Evolutionary conservation across 208 protist genomes (phyloP), one percentile per base, ranked within the genome.

Genomic region (Acanthamoeba triangularis): DNA sequence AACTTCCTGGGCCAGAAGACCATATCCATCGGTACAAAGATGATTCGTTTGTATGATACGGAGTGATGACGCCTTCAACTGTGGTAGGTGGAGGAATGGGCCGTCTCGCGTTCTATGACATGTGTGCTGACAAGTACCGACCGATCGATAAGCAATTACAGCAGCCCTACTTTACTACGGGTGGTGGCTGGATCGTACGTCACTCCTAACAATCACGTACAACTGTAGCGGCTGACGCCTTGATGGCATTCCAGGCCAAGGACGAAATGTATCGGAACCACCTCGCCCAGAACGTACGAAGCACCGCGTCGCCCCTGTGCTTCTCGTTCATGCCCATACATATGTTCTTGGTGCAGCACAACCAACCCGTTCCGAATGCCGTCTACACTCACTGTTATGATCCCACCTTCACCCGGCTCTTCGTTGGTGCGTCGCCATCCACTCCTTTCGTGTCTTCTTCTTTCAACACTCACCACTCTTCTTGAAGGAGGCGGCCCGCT

Each of bases 151-250:
- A 84, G 74, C 49, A 30, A 18, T 35, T 35, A 11, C 14, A 52
- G 35, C 8, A n/a, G n/a, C 44, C 44, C 25, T 88, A 41, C n/a
- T 20, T 63, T 63, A 65, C n/a, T 20, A 1, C 65, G 4, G 80
- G 80, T 10, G 10, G 2, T 23, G 80, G 80, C 49, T 88, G 80
- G 80, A 33, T 88, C 14, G 80, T 88, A 88, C n/a, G 80, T 87
- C 16, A 13, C n/a, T n/a, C 44, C 44, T 47, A 4, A 47, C 41
- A 2, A 47, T 47, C 44, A 13, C 44, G 44, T 47, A 47, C 44
- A 10, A 47, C 41, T 47, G 41, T 47, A 1, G 3, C 44, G 8
- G 8, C 44, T 47, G 44, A 47, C 59, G 6, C 25, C 23, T 78
- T 28, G 7, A 44, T 47, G 0, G 0, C 20, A 47, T 44, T 1